Evolutionary conservation across 2,329 filamentous ascomycete genomes (phyloP).

Genomic region (Colletotrichum sp.): DNA sequence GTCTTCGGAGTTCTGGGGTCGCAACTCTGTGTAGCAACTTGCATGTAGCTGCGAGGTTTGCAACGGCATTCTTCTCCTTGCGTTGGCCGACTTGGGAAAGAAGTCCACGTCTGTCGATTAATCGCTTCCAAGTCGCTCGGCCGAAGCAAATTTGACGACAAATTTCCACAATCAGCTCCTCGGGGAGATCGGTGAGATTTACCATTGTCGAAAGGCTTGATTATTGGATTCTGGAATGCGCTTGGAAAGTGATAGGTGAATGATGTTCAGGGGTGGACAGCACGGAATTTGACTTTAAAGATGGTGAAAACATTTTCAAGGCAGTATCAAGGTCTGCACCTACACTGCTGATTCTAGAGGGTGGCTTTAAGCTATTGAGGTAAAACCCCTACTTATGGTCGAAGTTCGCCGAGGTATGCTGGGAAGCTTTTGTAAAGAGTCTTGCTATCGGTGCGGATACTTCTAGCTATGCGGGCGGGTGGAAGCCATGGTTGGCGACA

Average conservation of each 20-base stretch:
- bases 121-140: background rate
- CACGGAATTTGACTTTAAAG: background rate
- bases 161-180: background rate
- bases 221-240: background rate
- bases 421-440: too few relatives aligned
- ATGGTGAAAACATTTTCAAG: background rate
- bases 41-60: background rate
- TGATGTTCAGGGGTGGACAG: background rate
- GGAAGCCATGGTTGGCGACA: too few relatives aligned
- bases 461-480: too few relatives aligned
- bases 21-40: background rate
- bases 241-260: background rate
- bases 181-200: background rate
- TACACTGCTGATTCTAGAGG: rapidly evolving
- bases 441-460: too few relatives aligned
- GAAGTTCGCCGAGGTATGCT: background rate
- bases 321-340: background rate
- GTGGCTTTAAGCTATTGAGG: background rate
- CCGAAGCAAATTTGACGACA: background rate
- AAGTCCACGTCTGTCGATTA: background rate
- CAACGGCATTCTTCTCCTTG: background rate
- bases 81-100: background rate
- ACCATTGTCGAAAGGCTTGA: background rate
- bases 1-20: background rate
- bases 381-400: background rate